Percentiles rank a stretch among this genome's conserved stretches.
These are phyloP conservation scores for Hysterium pulicare DNA, from an alignment of 2,329 filamentous ascomycete genomes.

Conservation along the genomic window DNA sequence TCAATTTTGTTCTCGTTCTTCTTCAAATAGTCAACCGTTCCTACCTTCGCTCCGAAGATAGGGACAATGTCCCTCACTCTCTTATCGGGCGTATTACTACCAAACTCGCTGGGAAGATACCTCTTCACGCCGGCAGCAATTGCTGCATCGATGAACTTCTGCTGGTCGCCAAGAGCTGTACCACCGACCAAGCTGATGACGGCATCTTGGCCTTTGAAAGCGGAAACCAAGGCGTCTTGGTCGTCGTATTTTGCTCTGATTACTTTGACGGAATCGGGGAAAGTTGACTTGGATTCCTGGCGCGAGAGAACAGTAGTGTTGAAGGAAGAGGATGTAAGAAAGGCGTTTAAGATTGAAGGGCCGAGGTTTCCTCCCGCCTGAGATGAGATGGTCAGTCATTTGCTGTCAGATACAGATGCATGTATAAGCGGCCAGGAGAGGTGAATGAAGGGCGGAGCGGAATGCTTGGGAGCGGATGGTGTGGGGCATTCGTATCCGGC, in stretches of 20 bases:
- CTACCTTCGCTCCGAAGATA: slow-evolving; percentile 51
- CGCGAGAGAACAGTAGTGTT: slow-evolving; percentile 57
- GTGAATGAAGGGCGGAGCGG: background rate
- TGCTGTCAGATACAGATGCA: slow-evolving; percentile 13
- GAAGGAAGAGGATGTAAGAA: slow-evolving; percentile 45
- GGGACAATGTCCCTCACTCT: slow-evolving; percentile 44
- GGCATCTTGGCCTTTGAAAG: slow-evolving; percentile 56
- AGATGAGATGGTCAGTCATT: too few species aligned
- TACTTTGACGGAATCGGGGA: slow-evolving; percentile 42
- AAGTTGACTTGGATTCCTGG: slow-evolving; percentile 40
- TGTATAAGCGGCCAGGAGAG: too few species aligned
- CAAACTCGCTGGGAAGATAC: slow-evolving; percentile 62
- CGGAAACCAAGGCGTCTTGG: slow-evolving; percentile 47
- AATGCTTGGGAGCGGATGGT: slow-evolving; percentile 9
- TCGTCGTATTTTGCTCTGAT: slow-evolving; percentile 49
- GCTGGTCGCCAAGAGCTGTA: slow-evolving; percentile 43
- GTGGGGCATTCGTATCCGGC: slow-evolving; percentile 2
- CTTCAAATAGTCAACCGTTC: slow-evolving; percentile 52
- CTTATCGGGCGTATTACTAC: slow-evolving; percentile 39
- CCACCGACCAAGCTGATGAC: slow-evolving; percentile 50
- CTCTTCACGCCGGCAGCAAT: slow-evolving; percentile 58
- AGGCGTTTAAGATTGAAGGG: slow-evolving; percentile 38
- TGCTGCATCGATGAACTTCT: slow-evolving; percentile 56
- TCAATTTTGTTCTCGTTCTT: slow-evolving; percentile 47
- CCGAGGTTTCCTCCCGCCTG: slow-evolving; percentile 44